Base-by-base conservation (phyloP, 2,329 filamentous ascomycete genomes). In the Pestalotiopsis sp. region DNA sequence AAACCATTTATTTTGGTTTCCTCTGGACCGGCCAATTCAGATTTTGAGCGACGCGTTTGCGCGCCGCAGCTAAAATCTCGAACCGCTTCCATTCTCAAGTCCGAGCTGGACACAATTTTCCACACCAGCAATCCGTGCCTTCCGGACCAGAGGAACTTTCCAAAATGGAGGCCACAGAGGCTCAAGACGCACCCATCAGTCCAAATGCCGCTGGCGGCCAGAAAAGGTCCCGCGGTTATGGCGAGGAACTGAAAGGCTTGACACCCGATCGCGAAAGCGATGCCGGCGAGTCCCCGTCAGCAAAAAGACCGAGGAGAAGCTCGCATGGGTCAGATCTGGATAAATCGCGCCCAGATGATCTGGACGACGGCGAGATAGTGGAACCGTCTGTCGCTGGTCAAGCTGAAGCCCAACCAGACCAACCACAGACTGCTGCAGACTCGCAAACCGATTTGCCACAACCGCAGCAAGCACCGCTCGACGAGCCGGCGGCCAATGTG, bases 331-430 rank as follows among this genome's bases (percentile, higher is more conserved):
- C 52, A n/a, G 64, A 67, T 36, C 60, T 56, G 64, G 69, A 68
- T 38, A 67, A 69, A 62, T 70, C 71, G 20, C 52, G 61, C 3
- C 71, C 74, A 31, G 76, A 75, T 41, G 70, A 72, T 59, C 64
- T 77, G 39, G 79, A 79, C 23, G 77, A 80, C 66, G 78, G 77
- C 63, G 77, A 80, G 72, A 77, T 77, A 72, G 73, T 76, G 71
- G 78, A 68, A 56, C 36, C 45, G 25, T 45, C 49, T 12, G 52
- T 41, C 2, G 41, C 49, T 36, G 23, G 36, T 39, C 36, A 68
- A 60, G 45, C 49, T 49, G 52, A 12, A 27, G 31, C 31, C 23
- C 52, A 20, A 11, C 31, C 56, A 41, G 38, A 45, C 23, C 52
- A 20, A 4, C 31, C 56, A 41, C 20, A 45, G 13, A 59, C 17